Evolutionary conservation across 225 moss, liverwort and hornwort genomes (phyloP), one percentile per base, ranked within the genome.

Genomic region (Polytrichum formosum): DNA sequence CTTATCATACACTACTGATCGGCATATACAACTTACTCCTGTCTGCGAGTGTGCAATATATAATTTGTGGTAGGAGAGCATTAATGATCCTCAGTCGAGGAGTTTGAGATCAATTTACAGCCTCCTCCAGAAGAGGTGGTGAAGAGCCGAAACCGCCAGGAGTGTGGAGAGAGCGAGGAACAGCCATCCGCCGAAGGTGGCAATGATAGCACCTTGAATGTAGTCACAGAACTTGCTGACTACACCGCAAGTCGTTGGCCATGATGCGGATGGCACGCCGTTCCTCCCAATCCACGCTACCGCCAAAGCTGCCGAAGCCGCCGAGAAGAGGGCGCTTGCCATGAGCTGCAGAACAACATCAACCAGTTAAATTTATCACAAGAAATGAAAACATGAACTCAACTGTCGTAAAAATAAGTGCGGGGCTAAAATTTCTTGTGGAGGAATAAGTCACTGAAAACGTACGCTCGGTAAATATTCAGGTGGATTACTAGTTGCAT

Each of bases 301-400:
- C 2, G 87, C 82, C n/a, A 89, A 75, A 2, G 89, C 93, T 27
- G 89, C 87, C 0, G 89, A 76, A 17, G 85, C 87, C 7, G 87
- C 91, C 7, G 89, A 83, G 0, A 93, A 81, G 27, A 93, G 53
- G 0, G 75, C 71, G 54, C 61, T 55, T 1, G 87, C 70, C n/a
- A 83, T 71, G 3, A 91, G 31, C 92, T 93, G 79, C 71, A 69
- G 54, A 22, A 58, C 21, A 22, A 6, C 23, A 18, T 6, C 21
- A 67, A 35, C 25, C 4, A 68, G 7, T 55, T 21, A 13, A 26
- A 61, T 20, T 6, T 28, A 26, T 22, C 55, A 28, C 53, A 26
- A 21, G 26, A 9, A 18, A 1, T 26, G 18, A 26, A 25, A 20
- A 23, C 53, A 21, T 7, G 3, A 37, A 21, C 29, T 19, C 16